Base-by-base conservation (phyloP, 176 grass and related monocot genomes). In the Avena atlantica region DNA sequence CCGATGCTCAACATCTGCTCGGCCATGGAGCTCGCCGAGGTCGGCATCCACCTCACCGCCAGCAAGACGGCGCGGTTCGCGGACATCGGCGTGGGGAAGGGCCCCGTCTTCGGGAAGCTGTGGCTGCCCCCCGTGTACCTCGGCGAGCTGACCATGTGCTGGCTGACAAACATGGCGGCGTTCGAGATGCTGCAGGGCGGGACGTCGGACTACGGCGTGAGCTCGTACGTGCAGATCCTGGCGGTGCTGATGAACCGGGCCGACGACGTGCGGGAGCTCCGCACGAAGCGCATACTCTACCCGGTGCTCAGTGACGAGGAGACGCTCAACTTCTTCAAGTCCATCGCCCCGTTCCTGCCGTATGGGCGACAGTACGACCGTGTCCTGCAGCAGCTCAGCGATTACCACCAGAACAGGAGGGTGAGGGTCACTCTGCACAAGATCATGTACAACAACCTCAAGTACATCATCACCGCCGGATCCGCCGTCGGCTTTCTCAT, bases 291-390 rank as follows among this genome's bases (percentile, higher is more conserved):
- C 23, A 79, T 79, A 17, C 13, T 79, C 2, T 40, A 59, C 31
- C 50, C 52, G 15, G 48, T 58, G 6, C 76, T 79, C 51, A 79
- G 76, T 51, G 76, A 79, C 52, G 12, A 40, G 48, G 51, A 56
- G 76, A 79, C 76, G 27, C 76, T 79, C 12, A 17, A 79, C 50
- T 79, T 79, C 76, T 79, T 79, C 50, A 59, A 79, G 52, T 56
- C 50, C 76, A 55, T 79, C 76, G 37, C 15, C 49, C 44, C 14
- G 7, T 59, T 59, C 25, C 52, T 79, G 12, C 14, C 31, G 12
- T 37, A 16, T 20, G 76, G 76, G 11, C 6, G 29, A 3, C 47
- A 60, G 49, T 79, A 60, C 11, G 3, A 11, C 6, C 31, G 55
- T 25, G 24, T 79, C 14, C 76, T 79, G 47, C 52, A 37, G 51